Evolutionary conservation across 768 basidiomycete genomes (phyloP), one percentile per base, ranked within the genome.

Genomic region (Leccinum disarticulatum): DNA sequence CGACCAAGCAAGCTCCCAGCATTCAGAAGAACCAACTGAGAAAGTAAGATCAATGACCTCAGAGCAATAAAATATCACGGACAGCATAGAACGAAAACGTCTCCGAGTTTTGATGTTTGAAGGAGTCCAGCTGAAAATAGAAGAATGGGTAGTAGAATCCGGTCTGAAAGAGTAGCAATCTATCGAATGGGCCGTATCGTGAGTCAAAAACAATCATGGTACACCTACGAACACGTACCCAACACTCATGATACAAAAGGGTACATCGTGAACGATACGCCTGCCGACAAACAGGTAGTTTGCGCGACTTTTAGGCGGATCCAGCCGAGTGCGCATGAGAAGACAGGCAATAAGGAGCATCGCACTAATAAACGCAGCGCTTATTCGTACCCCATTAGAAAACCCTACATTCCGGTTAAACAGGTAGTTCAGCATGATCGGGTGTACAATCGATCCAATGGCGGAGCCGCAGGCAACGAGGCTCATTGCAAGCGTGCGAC

Each of bases 21-120:
- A 65, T 85, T 86, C 28, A 85, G 63, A 22, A 87, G 78, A 0
- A 80, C 75, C 30, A 85, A 68, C 78, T 83, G 57, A 13, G 31
- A 33, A 31, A 13, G 52, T 35, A 22, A 52, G 33, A 14, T 52
- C 10, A 52, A 52, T 25, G 13, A 22, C 11, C 9, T 4, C 3
- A 13, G 4, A 13, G 52, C 6, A 35, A 15, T 33, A 52, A 22
- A 1, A 1, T 7, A 22, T 52, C 25, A 52, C 69, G 17, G 56
- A 84, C 84, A 33, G 77, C 78, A 62, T 85, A 84, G 61, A 86
- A 85, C 0, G 84, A 81, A 6, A 86, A 70, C 13, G 52, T 52
- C 19, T 52, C 52, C 19, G 52, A 52, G 14, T 52, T 52, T 33
- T 33, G 30, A 22, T 52, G 52, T 19, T 35, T 52, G 31, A 52